Percentiles rank a stretch among this genome's conserved stretches.
These are phyloP conservation scores for Botrytis fragariae DNA, from an alignment of 2,329 filamentous ascomycete species.

Conservation along the genomic window DNA sequence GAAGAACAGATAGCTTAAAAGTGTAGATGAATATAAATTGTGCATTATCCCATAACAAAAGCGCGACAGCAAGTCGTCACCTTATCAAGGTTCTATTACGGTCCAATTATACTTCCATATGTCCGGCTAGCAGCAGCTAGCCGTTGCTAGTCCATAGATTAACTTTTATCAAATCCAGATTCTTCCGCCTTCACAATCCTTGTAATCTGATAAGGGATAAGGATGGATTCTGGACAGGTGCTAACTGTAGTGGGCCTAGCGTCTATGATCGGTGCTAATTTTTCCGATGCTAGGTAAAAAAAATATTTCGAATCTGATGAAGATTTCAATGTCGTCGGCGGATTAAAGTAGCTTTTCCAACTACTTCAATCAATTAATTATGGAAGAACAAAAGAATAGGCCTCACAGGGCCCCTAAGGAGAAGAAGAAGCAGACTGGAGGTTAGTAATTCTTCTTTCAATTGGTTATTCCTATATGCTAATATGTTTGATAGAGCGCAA, in stretches of 20 bases:
- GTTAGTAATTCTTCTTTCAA: conserved; percentile 40
- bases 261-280: not conserved
- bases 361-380: conserved; percentile 41
- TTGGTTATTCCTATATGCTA: conserved; percentile 2
- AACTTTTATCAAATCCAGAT: not conserved
- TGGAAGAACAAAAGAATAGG: conserved; percentile 82
- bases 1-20: not conserved
- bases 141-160: not conserved
- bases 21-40: conserved; percentile 3
- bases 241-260: not conserved
- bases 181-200: not conserved
- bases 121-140: not conserved
- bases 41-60: not conserved
- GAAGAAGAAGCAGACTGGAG: conserved; percentile 74
- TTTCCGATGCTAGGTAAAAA: conserved; percentile 3
- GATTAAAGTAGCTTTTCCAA: conserved; percentile 2
- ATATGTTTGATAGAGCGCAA: conserved; percentile 34
- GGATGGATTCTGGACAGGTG: accelerated
- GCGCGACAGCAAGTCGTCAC: not conserved
- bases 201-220: conserved; percentile 6
- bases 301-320: conserved; percentile 7
- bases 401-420: conserved; percentile 85
- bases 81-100: not conserved
- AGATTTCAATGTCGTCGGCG: conserved; percentile 15
- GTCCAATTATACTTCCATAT: not conserved